Conservation (phyloP, 2,329 filamentous ascomycete genomes). For the Sphaerulina vaccinii region DNA sequence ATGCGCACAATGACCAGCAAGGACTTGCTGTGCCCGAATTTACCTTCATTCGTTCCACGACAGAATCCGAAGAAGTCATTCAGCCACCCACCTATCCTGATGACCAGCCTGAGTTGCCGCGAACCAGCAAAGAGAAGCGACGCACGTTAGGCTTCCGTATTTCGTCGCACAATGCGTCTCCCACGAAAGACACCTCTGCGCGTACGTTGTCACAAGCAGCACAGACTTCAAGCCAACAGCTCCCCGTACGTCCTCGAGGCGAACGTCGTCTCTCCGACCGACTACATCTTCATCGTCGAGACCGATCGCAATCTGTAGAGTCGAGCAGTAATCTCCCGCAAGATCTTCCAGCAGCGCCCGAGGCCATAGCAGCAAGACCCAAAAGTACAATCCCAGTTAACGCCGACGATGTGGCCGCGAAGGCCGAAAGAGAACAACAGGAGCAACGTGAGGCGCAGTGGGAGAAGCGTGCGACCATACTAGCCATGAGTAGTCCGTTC, state of each 20-base stretch:
- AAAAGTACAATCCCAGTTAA: slow-evolving; percentile 37
- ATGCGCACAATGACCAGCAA: slow-evolving; percentile 12
- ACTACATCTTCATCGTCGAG: slow-evolving; percentile 62
- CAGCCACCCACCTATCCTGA: slow-evolving; percentile 61
- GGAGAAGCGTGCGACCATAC: slow-evolving; percentile 89
- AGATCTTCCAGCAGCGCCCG: slow-evolving; percentile 79
- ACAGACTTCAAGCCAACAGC: slow-evolving; percentile 17
- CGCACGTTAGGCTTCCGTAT: slow-evolving; percentile 39
- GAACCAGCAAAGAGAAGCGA: slow-evolving; percentile 24
- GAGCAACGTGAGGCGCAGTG: slow-evolving; percentile 70
- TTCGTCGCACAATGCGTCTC: slow-evolving; percentile 34
- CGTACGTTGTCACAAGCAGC: slow-evolving; percentile 15
- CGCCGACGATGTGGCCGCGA: not conserved
- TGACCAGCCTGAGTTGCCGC: slow-evolving; percentile 32
- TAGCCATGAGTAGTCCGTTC: slow-evolving; percentile 60
- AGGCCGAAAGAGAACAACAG: slow-evolving; percentile 30
- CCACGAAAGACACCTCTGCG: slow-evolving; percentile 31
- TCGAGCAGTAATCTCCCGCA: slow-evolving; percentile 73
- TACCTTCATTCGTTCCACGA: slow-evolving; percentile 82
- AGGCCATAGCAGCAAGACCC: slow-evolving; percentile 48
- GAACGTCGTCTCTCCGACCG: slow-evolving; percentile 62
- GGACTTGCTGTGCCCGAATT: not conserved
- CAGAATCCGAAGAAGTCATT: slow-evolving; percentile 74
- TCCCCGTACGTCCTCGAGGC: slow-evolving; percentile 32
- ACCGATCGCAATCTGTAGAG: slow-evolving; percentile 48